Conservation (phyloP, 2,329 filamentous ascomycete genomes). For the Fusarium scirpi region DNA sequence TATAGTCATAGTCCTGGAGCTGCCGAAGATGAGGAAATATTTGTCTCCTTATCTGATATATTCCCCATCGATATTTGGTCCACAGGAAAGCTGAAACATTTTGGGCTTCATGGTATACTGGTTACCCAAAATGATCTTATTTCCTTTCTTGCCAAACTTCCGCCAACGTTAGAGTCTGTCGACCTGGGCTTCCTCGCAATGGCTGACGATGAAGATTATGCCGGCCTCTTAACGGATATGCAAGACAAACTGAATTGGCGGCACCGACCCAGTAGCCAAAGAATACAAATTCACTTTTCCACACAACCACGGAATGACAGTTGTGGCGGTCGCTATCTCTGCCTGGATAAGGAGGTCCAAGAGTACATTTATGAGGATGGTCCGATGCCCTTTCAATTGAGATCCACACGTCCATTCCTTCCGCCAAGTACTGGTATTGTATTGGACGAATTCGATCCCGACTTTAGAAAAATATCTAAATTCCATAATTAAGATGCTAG, state of each 20-base stretch:
- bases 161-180: fast-evolving
- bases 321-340: too few species aligned
- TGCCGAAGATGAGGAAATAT: background rate
- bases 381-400: too few species aligned
- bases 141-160: background rate
- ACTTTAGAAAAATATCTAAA: too few species aligned
- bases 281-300: too few species aligned
- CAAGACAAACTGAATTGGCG: background rate
- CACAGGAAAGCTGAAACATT: background rate
- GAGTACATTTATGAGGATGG: background rate
- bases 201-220: fast-evolving
- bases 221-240: background rate
- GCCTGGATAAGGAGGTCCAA: background rate
- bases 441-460: background rate
- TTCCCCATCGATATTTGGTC: background rate
- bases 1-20: fast-evolving
- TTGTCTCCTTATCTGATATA: background rate
- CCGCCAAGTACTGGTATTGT: background rate
- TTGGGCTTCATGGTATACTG: background rate
- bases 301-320: too few species aligned
- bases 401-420: too few species aligned
- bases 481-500: too few species aligned
- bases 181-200: background rate
- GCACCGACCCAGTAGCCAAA: background rate
- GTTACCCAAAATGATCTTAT: background rate